These are phyloP conservation scores for Marvania coccoides DNA, from an alignment of 139 green algal genomes.

Conservation along the genomic window DNA sequence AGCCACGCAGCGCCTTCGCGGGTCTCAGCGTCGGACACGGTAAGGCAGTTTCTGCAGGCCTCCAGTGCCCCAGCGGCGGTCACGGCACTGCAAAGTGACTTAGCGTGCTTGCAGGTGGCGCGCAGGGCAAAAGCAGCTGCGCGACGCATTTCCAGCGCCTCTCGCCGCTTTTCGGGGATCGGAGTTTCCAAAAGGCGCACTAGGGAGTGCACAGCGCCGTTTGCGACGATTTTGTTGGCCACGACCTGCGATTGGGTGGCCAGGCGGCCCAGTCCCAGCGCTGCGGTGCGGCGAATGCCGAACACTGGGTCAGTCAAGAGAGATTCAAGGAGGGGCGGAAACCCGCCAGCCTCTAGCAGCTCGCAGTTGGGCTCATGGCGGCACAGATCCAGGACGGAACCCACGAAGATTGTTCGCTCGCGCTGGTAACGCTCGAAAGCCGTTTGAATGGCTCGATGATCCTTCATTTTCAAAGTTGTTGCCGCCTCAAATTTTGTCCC, in stretches of 20 bases:
- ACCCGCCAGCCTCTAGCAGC: background rate
- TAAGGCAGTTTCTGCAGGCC: background rate
- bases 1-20: constrained; percentile 13
- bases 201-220: background rate
- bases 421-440: background rate
- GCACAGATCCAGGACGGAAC: background rate
- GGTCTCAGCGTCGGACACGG: background rate
- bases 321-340: background rate
- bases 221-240: background rate
- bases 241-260: background rate
- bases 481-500: too few relatives aligned
- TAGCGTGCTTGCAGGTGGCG: background rate
- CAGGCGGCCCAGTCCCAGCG: constrained; percentile 8
- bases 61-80: background rate
- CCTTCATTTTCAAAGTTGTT: too few relatives aligned
- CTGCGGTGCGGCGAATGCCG: background rate
- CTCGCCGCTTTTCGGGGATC: background rate
- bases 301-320: background rate
- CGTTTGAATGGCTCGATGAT: background rate
- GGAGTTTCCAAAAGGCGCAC: background rate
- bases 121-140: background rate
- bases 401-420: background rate
- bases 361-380: background rate
- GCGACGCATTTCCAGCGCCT: background rate
- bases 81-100: background rate